Evolutionary conservation across 495 filamentous ascomycete genomes (phyloP).

Genomic region (Penicillium nucicola): DNA sequence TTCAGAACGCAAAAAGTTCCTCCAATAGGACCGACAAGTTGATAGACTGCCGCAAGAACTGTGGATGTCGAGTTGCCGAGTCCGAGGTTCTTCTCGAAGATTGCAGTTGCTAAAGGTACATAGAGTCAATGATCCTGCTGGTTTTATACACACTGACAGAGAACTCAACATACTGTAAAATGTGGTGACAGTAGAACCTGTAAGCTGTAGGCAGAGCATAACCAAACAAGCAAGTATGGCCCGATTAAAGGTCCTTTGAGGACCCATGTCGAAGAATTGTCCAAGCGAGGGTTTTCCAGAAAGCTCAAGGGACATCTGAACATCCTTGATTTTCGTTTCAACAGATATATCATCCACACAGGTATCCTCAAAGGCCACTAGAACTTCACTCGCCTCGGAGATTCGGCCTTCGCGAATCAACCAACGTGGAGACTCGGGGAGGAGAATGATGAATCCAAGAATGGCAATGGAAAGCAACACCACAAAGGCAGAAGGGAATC

Average conservation of each 20-base stretch:
- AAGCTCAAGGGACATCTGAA: conserved; percentile 16
- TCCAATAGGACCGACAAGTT: conserved; percentile 17
- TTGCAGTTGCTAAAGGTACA: conserved; percentile 11
- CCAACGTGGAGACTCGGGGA: conserved; percentile 47
- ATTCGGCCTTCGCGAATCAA: conserved; percentile 34
- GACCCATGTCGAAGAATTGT: conserved; percentile 18
- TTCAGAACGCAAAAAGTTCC: conserved; percentile 17
- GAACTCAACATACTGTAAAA: conserved; percentile 21
- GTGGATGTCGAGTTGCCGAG: conserved; percentile 15
- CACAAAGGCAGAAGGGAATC: conserved; percentile 49
- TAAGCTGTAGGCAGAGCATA: conserved; percentile 20
- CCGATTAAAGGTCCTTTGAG: conserved; percentile 20
- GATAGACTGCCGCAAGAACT: conserved; percentile 19
- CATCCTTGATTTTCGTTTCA: conserved; percentile 15
- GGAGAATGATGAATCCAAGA: conserved; percentile 30
- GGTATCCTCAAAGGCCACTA: conserved; percentile 41
- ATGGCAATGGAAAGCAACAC: conserved; percentile 26
- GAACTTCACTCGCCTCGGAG: conserved; percentile 27
- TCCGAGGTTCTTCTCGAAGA: conserved; percentile 21
- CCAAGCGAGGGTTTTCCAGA: conserved; percentile 7
- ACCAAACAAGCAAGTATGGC: conserved; percentile 14
- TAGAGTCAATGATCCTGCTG: background rate
- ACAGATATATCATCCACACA: conserved; percentile 21
- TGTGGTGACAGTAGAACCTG: conserved; percentile 21
- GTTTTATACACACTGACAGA: background rate